Evolutionary conservation across 1,284 basidiomycete species (phyloP).

Genomic region (Porphyrellus sp.): DNA sequence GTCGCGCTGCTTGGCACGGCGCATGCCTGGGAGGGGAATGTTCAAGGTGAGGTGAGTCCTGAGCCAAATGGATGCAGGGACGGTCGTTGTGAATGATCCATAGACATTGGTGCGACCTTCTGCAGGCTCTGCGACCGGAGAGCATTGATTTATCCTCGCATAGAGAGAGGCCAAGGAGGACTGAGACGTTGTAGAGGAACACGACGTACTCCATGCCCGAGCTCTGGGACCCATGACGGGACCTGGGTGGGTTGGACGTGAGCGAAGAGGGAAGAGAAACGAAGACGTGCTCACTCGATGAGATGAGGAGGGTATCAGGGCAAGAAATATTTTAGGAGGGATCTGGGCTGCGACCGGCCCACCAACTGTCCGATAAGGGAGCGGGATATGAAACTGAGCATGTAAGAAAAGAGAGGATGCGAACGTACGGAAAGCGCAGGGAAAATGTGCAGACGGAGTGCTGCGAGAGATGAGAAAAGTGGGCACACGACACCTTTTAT

Average conservation of each 20-base stretch:
- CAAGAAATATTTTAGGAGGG: neutral
- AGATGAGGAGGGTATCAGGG: neutral
- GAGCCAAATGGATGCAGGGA: conserved; percentile 31
- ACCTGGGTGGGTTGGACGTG: neutral
- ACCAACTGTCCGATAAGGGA: neutral
- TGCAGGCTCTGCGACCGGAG: conserved; percentile 28
- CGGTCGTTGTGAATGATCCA: conserved; percentile 48
- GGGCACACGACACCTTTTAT: conserved; percentile 34
- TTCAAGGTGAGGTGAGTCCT: conserved; percentile 18
- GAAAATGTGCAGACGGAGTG: neutral
- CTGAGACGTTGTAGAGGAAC: conserved; percentile 28
- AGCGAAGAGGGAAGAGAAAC: neutral
- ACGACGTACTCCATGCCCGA: conserved; percentile 25
- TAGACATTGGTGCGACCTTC: conserved; percentile 37
- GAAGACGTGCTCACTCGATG: neutral
- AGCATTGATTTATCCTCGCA: conserved; percentile 29
- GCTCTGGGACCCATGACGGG: conserved; percentile 9
- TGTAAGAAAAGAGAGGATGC: neutral
- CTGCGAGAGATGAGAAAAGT: conserved; percentile 2
- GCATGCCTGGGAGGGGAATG: conserved; percentile 16
- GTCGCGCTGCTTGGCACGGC: conserved; percentile 6
- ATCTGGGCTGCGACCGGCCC: neutral
- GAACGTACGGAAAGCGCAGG: neutral
- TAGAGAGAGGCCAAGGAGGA: conserved; percentile 35
- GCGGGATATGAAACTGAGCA: neutral